Base-by-base conservation (phyloP, 306 rosid genomes). In the Coriaria nepalensis region DNA sequence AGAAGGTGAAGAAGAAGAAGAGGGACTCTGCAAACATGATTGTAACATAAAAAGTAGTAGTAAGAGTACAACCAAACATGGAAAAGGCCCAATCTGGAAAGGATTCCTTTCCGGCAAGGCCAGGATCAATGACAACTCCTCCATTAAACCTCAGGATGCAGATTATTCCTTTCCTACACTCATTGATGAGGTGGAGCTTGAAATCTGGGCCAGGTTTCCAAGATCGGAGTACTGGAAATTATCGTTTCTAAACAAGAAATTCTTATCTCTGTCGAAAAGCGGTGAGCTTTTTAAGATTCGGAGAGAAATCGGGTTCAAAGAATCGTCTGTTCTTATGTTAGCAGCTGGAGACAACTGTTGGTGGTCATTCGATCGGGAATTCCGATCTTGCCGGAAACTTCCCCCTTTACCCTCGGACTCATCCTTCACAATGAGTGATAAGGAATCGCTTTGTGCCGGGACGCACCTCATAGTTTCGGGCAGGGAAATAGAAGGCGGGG, bases 111-210 rank as follows among this genome's bases (percentile, higher is more conserved):
- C 14, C 33, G 2, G 13, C 5, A 44, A 44, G 29, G 60, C 29
- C 13, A 29, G 14, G 49, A 14, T 6, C 44, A 39, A 53, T 51
- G 66, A 55, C 14, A 73, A 67, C 70, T 79, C 78, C 39, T 68
- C 81, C 6, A 47, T 51, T 35, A 45, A 71, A 75, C 78, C 93
- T 45, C 83, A 81, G 95, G 97, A 88, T 81, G 90, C 83, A 81
- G 95, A 88, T 81, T 76, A 76, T 64, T 13, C 43, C 0, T 33
- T 58, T 45, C 76, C 73, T n/a, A 34, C 68, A 52, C 83, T 88
- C 49, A 73, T 68, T 33, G 86, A 80, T 5, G 95, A 88, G 63
- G 45, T 81, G 40, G 88, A 87, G 72, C 77, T 75, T 4, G 43
- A 67, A 36, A 77, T 88, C 62, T 57, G 83, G 56, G 93, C 86